These are phyloP conservation scores for Xylariaceae sp. DNA, from an alignment of 2,329 filamentous ascomycete genomes.

Conservation along the genomic window DNA sequence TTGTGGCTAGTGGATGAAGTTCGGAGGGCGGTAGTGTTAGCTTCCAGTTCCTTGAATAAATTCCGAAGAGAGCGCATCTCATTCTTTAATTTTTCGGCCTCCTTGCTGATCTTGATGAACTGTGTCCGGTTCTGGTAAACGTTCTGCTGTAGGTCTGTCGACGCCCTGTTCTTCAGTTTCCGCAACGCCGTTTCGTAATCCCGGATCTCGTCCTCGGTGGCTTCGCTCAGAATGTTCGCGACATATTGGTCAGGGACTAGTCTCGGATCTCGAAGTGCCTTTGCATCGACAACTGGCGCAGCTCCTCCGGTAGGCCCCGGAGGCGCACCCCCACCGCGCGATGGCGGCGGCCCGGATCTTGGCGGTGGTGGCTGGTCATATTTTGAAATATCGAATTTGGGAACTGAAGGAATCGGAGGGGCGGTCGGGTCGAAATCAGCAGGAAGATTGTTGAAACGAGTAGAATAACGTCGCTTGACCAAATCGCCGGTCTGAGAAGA, in stretches of 20 bases:
- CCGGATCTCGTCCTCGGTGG: constrained; percentile 83
- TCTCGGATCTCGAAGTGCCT: constrained; percentile 77
- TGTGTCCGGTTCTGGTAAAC: constrained; percentile 96
- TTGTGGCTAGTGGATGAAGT: constrained; percentile 58
- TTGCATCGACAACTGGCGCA: constrained; percentile 72
- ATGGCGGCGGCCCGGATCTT: constrained; percentile 54
- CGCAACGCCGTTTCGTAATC: constrained; percentile 77
- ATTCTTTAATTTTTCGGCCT: constrained; percentile 94
- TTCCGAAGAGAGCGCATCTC: constrained; percentile 92
- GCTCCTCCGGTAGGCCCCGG: constrained; percentile 49
- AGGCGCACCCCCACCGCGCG: constrained; percentile 51
- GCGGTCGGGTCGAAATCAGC: constrained; percentile 68
- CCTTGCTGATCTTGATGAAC: constrained; percentile 99
- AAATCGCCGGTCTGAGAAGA: constrained; percentile 69
- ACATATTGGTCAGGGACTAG: constrained; percentile 81
- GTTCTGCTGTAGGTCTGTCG: constrained; percentile 87
- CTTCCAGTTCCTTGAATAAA: constrained; percentile 89
- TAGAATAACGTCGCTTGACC: constrained; percentile 93
- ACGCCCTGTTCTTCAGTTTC: constrained; percentile 76
- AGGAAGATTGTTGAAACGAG: constrained; percentile 80
- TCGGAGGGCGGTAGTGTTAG: constrained; percentile 69
- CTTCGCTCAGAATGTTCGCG: constrained; percentile 74
- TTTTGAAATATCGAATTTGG: constrained; percentile 54
- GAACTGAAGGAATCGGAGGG: constrained; percentile 73
- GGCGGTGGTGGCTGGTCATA: constrained; percentile 52